Conservation (phyloP, 73 alveolate genomes). For the Tetrahymena thermophila region DNA sequence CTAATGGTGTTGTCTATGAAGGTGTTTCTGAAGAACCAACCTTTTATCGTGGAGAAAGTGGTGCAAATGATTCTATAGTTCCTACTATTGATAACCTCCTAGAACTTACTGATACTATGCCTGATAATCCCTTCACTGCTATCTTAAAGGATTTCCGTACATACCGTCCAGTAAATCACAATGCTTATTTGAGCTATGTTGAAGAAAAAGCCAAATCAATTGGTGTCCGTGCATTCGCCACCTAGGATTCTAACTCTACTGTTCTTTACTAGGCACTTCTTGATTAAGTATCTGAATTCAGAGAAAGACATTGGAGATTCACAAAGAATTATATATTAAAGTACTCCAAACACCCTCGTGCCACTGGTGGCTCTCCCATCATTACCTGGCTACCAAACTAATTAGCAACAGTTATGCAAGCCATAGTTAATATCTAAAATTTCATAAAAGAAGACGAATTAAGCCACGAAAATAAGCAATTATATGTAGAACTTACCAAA, state of each 20-base stretch:
- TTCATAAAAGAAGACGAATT: not conserved
- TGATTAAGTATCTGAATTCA: constrained; percentile 18
- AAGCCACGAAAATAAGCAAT: constrained; percentile 3
- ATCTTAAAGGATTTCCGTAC: constrained; percentile 22
- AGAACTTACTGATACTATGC: constrained; percentile 23
- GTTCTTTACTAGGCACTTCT: not conserved
- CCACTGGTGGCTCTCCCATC: constrained; percentile 34
- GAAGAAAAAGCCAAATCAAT: constrained; percentile 4
- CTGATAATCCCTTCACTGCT: constrained; percentile 28
- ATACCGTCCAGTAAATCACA: constrained; percentile 28
- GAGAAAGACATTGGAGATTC: constrained; percentile 45
- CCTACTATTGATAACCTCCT: constrained; percentile 22
- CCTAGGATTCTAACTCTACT: constrained; percentile 10
- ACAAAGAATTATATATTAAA: constrained; percentile 27
- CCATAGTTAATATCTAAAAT: not conserved
- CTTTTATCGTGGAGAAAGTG: constrained; percentile 18
- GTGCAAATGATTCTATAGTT: constrained; percentile 26
- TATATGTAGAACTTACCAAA: constrained; percentile 5
- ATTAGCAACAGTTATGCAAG: constrained; percentile 10
- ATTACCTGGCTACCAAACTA: constrained; percentile 32
- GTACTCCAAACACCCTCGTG: constrained; percentile 26
- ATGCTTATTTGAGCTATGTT: constrained; percentile 9
- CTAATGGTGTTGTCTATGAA: constrained; percentile 15
- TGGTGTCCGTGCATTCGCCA: constrained; percentile 21
- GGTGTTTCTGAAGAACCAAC: constrained; percentile 23